Percentiles rank a stretch among this genome's conserved stretches.
These are phyloP conservation scores for Diaporthe caulivora DNA, from an alignment of 2,329 filamentous ascomycete species.

Conservation along the genomic window DNA sequence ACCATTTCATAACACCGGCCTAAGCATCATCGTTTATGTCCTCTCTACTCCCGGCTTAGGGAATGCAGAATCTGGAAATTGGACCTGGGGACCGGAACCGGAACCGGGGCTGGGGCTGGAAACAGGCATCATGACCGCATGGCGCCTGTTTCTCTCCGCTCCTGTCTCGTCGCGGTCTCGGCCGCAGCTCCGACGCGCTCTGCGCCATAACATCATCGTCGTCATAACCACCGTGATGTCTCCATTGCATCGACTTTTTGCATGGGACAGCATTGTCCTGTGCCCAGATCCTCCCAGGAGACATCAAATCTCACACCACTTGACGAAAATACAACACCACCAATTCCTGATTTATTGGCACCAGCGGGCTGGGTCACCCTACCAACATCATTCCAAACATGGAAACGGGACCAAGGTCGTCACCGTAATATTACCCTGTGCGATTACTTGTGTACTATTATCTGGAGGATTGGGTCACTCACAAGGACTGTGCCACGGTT, in stretches of 20 bases:
- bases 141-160: not conserved
- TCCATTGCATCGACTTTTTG: not conserved
- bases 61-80: not conserved
- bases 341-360: not conserved
- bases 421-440: constrained; percentile 8
- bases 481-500: not conserved
- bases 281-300: not conserved
- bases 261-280: not conserved
- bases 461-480: not conserved
- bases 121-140: constrained; percentile 14
- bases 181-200: not conserved
- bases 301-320: not conserved
- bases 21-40: not conserved
- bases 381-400: not conserved
- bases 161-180: constrained; percentile 18
- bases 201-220: constrained; percentile 10
- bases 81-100: not conserved
- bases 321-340: not conserved
- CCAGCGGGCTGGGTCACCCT: constrained; percentile 33
- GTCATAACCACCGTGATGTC: not conserved
- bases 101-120: not conserved
- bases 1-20: constrained; percentile 3
- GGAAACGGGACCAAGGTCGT: not conserved
- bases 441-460: constrained; percentile 14
- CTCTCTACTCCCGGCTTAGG: not conserved